Evolutionary conservation across 106 monocot genomes (phyloP), one percentile per base, ranked within the genome.

Genomic region (Dendrobium catenatum): DNA sequence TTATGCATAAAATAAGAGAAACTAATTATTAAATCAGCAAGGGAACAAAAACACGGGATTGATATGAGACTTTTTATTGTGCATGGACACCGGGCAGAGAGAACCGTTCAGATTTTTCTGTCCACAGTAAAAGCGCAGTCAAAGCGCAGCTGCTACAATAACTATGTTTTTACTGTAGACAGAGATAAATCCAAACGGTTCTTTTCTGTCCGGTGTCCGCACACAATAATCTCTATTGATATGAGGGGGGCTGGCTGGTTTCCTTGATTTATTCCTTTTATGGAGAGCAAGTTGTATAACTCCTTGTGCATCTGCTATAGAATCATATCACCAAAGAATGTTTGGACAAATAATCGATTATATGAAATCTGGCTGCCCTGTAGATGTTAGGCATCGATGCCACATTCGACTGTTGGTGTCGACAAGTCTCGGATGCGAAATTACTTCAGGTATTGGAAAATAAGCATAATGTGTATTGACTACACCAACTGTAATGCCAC

Each of bases 351-450:
- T 72, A 72, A 33, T 29, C 2, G 31, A 72, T 83, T 55, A 78
- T n/a, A 78, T n/a, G 79, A 94, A 94, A 77, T 94, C 89, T 13
- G 94, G 94, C 79, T 94, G 94, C 15, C 94, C 94, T 0, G 94
- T 94, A n/a, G 94, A 94, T 13, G 94, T 94, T 37, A 94, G 43
- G 54, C 91, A 94, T 9, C 94, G 89, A 59, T 94, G 94, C 94
- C 94, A 94, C 94, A 94, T 94, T 18, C 94, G 72, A 66, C 94
- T 94, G 80, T 94, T 94, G 0, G 94, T 91, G 78, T 94, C 85
- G 7, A 94, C 89, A 0, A 66, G 64, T 59, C 85, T 88, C 4
- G 94, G 84, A 68, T 80, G 81, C n/a, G 78, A 79, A 68, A 94
- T 87, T 24, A 94, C 94, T 88, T 94, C 94, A 6, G 94, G 80